These are phyloP conservation scores for Linnemannia elongata DNA, from an alignment of 192 early-diverging fungal species.

Conservation along the genomic window DNA sequence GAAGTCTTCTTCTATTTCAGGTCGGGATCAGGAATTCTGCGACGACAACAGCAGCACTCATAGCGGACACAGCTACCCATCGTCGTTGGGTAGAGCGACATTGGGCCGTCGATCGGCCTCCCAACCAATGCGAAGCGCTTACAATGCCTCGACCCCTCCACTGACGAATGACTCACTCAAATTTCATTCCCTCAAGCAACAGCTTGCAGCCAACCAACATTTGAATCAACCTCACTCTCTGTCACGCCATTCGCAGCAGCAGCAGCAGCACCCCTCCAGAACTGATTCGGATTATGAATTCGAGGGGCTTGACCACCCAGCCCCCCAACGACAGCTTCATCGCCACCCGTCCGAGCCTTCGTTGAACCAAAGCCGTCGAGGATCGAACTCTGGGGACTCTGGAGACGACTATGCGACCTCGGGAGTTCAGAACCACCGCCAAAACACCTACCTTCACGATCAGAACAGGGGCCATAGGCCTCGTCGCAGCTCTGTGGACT, in stretches of 20 bases:
- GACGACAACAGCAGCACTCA: background rate
- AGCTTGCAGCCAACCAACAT: background rate
- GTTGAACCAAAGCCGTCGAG: slow-evolving; percentile 9
- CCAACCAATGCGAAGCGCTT: background rate
- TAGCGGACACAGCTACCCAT: background rate
- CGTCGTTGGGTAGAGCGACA: background rate
- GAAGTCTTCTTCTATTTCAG: background rate
- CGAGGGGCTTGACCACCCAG: background rate
- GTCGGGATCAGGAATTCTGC: background rate
- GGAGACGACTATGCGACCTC: slow-evolving; percentile 17
- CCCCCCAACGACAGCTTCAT: background rate
- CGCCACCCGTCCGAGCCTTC: slow-evolving; percentile 32
- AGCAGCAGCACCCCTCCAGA: slow-evolving; percentile 1
- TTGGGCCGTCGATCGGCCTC: background rate
- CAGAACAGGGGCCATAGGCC: background rate
- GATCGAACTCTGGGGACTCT: slow-evolving; percentile 23
- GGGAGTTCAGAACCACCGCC: background rate
- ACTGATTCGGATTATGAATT: slow-evolving; percentile 18
- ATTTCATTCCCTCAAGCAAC: background rate
- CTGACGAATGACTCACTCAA: background rate
- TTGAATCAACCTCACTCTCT: background rate
- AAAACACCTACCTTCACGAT: background rate
- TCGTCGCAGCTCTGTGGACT: background rate
- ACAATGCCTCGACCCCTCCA: background rate
- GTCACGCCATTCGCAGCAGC: background rate